Conservation (phyloP, 2,329 filamentous ascomycete species). For the Torrubiellomyces zombiae region DNA sequence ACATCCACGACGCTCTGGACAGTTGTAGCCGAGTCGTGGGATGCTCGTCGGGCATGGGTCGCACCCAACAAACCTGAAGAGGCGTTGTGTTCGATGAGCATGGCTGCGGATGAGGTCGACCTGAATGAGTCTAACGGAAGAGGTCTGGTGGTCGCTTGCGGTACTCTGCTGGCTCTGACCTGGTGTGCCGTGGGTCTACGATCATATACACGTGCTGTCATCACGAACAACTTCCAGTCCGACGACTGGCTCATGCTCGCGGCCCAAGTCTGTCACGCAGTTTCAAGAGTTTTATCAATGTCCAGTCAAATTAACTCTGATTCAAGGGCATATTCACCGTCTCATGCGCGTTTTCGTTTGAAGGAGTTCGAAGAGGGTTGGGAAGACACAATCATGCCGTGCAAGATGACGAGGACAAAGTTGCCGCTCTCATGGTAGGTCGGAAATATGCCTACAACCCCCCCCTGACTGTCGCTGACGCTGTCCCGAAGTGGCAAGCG, state of each 20-base stretch:
- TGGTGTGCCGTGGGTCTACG: constrained; percentile 26
- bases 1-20: too few species aligned
- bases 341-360: constrained; percentile 28
- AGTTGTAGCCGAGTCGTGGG: too few species aligned
- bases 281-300: too few species aligned
- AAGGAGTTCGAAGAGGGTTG: constrained; percentile 24
- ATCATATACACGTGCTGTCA: constrained; percentile 24
- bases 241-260: constrained; percentile 38
- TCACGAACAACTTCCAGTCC: constrained; percentile 27
- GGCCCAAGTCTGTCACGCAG: constrained; percentile 26
- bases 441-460: not conserved
- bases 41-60: too few species aligned
- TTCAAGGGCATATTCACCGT: constrained; percentile 27
- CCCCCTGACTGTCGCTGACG: not conserved
- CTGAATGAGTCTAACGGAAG: constrained; percentile 21
- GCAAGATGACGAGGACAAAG: constrained; percentile 17
- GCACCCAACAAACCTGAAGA: too few species aligned
- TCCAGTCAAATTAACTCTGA: too few species aligned
- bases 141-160: constrained; percentile 18
- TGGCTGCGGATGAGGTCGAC: constrained; percentile 16
- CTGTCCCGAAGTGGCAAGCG: constrained; percentile 26
- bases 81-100: constrained; percentile 8
- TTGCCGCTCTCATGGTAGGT: constrained; percentile 29
- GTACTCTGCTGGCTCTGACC: constrained; percentile 20
- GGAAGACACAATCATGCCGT: constrained; percentile 31